Percentiles rank a stretch among this genome's conserved stretches.
phyloP scores from a whole-genome alignment of 2,329 filamentous ascomycete species.

The Paramyrothecium roridum region DNA sequence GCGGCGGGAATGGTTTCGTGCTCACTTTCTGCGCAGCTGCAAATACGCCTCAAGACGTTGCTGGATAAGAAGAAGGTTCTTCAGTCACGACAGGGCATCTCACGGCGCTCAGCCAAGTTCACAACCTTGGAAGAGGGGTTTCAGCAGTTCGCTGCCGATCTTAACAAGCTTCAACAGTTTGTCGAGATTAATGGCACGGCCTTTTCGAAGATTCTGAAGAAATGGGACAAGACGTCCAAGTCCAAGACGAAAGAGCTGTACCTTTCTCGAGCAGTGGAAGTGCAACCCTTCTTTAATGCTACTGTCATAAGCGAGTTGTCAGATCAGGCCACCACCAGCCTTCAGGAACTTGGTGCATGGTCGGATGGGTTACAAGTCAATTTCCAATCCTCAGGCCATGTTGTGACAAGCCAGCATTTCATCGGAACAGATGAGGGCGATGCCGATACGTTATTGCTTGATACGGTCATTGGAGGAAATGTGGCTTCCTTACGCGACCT shows the following conservation, averaged over 20 bases:
- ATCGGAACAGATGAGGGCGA: conserved; percentile 82
- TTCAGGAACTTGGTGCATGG: conserved; percentile 94
- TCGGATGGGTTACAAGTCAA: conserved; percentile 92
- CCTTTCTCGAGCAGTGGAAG: conserved; percentile 90
- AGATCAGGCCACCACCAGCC: conserved; percentile 93
- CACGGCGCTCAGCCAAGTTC: conserved; percentile 88
- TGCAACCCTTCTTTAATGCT: conserved; percentile 97
- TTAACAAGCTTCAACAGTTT: conserved; percentile 98
- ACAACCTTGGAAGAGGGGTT: conserved; percentile 95
- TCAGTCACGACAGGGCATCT: conserved; percentile 75
- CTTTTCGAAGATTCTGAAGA: conserved; percentile 98
- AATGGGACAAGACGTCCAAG: conserved; percentile 99
- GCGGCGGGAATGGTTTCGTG: background rate
- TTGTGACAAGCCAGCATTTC: conserved; percentile 63
- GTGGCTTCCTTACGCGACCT: conserved; percentile 75
- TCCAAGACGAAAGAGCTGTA: conserved; percentile 98
- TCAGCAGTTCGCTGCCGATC: conserved; percentile 91
- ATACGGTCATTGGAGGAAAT: conserved; percentile 82
- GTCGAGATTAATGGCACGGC: conserved; percentile 97
- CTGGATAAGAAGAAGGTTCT: conserved; percentile 93
- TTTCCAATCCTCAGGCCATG: conserved; percentile 65
- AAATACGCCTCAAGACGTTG: conserved; percentile 85
- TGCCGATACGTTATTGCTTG: conserved; percentile 81
- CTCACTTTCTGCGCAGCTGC: conserved; percentile 59
- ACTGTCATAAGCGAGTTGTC: conserved; percentile 95